Percentiles rank a stretch among this genome's conserved stretches.
Conservation (phyloP, 768 basidiomycete genomes). For the Piloderma croceum region DNA sequence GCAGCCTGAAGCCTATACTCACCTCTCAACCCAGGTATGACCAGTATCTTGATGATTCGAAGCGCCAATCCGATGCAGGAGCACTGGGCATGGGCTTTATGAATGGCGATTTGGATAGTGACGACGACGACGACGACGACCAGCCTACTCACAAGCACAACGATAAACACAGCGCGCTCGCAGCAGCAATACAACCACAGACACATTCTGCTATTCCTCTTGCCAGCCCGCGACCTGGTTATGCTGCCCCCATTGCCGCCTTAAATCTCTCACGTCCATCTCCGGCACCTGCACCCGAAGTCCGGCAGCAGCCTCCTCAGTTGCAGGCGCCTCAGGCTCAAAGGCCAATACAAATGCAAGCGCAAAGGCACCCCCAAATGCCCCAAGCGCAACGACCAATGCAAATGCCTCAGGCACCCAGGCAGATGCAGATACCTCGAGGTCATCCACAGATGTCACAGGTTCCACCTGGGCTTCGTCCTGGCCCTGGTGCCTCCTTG, state of each 20-base stretch:
- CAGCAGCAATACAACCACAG: conserved; percentile 27
- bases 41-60: conserved; percentile 42
- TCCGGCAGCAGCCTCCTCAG: conserved; percentile 17
- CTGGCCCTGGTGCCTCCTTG: conserved; percentile 13
- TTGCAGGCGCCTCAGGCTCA: too few species aligned
- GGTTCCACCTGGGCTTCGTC: conserved; percentile 13
- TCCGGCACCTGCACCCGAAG: conserved; percentile 22
- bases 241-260: conserved; percentile 63
- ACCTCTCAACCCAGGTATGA: conserved; percentile 47
- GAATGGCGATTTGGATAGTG: conserved; percentile 38
- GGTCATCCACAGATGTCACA: conserved; percentile 12
- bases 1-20: conserved; percentile 6
- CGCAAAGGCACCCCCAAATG: too few species aligned
- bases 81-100: conserved; percentile 47
- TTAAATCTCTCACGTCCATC: conserved; percentile 52
- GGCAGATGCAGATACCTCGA: too few species aligned
- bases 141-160: conserved; percentile 9
- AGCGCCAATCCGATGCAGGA: conserved; percentile 49
- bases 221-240: conserved; percentile 69
- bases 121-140: conserved; percentile 39
- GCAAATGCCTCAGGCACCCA: conserved; percentile 27
- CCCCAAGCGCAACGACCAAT: too few species aligned
- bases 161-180: conserved; percentile 18
- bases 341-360: too few species aligned
- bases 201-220: conserved; percentile 36